These are phyloP conservation scores for Candida orba DNA, from an alignment of 805 yeast species.

Conservation along the genomic window DNA sequence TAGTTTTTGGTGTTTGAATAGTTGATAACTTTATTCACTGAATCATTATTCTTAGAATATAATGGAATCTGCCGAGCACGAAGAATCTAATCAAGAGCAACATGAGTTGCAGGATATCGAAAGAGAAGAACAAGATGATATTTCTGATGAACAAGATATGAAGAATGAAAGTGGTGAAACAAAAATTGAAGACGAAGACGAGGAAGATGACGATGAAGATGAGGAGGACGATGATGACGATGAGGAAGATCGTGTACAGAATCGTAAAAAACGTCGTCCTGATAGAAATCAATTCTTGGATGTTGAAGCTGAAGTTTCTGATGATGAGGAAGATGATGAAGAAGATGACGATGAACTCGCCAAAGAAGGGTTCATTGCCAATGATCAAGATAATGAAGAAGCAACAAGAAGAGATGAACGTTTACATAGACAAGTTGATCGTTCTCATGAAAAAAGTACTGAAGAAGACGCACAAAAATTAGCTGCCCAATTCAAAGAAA, in stretches of 20 bases:
- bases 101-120: constrained; percentile 18
- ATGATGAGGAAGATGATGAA: constrained; percentile 94
- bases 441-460: constrained; percentile 74
- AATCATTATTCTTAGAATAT: not conserved
- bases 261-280: constrained; percentile 37
- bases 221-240: constrained; percentile 42
- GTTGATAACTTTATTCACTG: not conserved
- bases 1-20: not conserved
- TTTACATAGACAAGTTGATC: constrained; percentile 85
- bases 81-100: constrained; percentile 16
- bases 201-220: constrained; percentile 25
- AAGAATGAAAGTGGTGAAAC: constrained; percentile 5
- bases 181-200: constrained; percentile 13
- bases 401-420: constrained; percentile 54
- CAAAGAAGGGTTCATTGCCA: constrained; percentile 75
- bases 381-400: constrained; percentile 60
- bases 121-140: constrained; percentile 21
- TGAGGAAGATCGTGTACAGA: constrained; percentile 41
- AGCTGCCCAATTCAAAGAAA: constrained; percentile 86
- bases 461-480: constrained; percentile 93
- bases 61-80: constrained; percentile 22
- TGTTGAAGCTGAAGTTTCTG: constrained; percentile 98
- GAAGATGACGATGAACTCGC: constrained; percentile 88
- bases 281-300: constrained; percentile 77
- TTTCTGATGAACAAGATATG: constrained; percentile 10